These are phyloP conservation scores for Warburgia ugandensis DNA, from an alignment of 164 flowering plant species.

Conservation along the genomic window DNA sequence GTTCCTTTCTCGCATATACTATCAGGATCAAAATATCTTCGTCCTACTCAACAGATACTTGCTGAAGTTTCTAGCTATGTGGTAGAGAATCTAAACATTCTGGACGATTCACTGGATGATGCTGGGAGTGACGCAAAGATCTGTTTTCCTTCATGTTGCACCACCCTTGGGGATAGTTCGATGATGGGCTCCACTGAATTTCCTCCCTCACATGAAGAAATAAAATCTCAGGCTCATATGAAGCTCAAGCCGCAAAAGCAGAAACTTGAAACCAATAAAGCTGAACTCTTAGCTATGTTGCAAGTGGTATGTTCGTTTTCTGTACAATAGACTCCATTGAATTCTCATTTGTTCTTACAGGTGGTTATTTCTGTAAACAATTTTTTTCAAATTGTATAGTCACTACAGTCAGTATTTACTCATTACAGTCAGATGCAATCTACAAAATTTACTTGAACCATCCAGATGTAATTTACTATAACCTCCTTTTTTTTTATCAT, in stretches of 20 bases:
- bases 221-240: conserved; percentile 11
- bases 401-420: too few species aligned
- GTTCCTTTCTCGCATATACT: conserved; percentile 24
- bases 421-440: too few species aligned
- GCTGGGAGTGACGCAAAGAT: conserved; percentile 13
- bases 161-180: conserved; percentile 13
- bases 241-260: conserved; percentile 21
- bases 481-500: neutral
- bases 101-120: conserved; percentile 11
- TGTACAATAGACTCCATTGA: too few species aligned
- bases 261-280: conserved; percentile 42
- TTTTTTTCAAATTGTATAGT: too few species aligned
- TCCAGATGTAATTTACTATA: neutral
- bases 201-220: conserved; percentile 16
- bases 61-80: conserved; percentile 53
- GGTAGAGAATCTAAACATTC: conserved; percentile 32
- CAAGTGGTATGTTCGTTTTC: conserved; percentile 52
- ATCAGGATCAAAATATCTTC: conserved; percentile 53
- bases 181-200: conserved; percentile 19
- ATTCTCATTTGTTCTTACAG: too few species aligned
- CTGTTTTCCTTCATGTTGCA: conserved; percentile 17
- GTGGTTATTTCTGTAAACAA: too few species aligned
- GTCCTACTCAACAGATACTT: conserved; percentile 66
- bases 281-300: conserved; percentile 53
- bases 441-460: neutral